A percentile compares a stretch with the other conserved stretches of the same genome.
Conservation (phyloP, 306 rosid genomes). For the Oemleria cerasiformis region DNA sequence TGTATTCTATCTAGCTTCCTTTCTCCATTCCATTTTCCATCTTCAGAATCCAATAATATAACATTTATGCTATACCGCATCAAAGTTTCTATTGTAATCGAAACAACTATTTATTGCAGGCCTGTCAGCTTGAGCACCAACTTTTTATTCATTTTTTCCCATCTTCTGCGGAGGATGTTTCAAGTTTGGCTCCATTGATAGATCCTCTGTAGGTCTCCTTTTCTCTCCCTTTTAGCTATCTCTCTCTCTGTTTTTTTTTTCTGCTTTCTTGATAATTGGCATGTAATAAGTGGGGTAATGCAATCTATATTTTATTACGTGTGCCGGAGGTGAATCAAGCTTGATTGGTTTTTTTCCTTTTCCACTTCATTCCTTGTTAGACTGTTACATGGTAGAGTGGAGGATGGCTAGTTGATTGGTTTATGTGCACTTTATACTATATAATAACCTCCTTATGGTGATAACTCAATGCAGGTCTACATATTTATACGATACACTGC, state of each 20-base stretch:
- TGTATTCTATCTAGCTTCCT: not conserved
- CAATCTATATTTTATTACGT: not conserved
- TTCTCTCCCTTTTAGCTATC: not conserved
- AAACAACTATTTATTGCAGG: slow-evolving; percentile 52
- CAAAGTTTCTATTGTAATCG: slow-evolving; percentile 16
- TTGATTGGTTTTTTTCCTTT: not conserved
- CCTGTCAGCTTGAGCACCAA: slow-evolving; percentile 98
- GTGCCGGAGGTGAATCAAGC: not conserved
- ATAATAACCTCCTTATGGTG: not conserved
- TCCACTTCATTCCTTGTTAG: not conserved
- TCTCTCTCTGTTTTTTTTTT: not conserved
- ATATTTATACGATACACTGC: slow-evolving; percentile 81
- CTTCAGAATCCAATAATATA: not conserved
- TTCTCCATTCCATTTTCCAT: not conserved
- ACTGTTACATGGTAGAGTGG: not conserved
- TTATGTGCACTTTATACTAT: not conserved
- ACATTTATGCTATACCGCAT: not conserved
- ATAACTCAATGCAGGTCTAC: slow-evolving; percentile 68
- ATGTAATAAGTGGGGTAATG: not conserved
- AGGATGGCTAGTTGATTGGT: not conserved
- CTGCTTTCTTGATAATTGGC: not conserved
- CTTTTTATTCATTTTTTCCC: slow-evolving; percentile 96
- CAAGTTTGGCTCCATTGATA: slow-evolving; percentile 89
- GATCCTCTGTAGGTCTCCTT: slow-evolving; percentile 84
- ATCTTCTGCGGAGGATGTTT: slow-evolving; percentile 75